Conservation (phyloP, 768 basidiomycete species). For the Boletus subcaerulescens region DNA sequence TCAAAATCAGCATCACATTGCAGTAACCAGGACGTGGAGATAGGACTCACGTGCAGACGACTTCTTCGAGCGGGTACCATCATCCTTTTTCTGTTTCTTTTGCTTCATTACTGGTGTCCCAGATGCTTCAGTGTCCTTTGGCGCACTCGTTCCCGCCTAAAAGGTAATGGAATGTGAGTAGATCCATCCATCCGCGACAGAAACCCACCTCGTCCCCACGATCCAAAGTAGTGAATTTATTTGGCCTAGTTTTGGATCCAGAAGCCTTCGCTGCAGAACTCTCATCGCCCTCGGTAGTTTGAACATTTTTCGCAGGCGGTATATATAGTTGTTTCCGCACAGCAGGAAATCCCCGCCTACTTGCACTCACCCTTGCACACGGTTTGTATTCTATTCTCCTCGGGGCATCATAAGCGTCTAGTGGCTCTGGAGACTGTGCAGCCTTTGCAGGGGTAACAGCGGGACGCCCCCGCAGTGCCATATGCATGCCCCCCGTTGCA, state of each 20-base stretch:
- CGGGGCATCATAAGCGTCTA: no score
- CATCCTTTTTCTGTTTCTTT: constrained; percentile 9
- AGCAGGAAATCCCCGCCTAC: no score
- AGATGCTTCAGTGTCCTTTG: background rate
- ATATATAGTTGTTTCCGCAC: no score
- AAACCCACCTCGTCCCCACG: constrained; percentile 10
- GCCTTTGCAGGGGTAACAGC: no score
- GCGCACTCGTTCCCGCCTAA: constrained; percentile 5
- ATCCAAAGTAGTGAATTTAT: constrained; percentile 3
- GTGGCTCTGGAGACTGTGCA: no score
- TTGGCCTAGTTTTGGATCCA: background rate
- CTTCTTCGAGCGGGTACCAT: background rate
- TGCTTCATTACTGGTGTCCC: constrained; percentile 3
- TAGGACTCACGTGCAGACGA: constrained; percentile 13
- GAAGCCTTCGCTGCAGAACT: constrained; percentile 9
- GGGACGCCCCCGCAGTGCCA: no score
- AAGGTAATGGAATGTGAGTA: constrained; percentile 1
- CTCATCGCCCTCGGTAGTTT: background rate
- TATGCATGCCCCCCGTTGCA: no score
- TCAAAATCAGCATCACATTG: background rate
- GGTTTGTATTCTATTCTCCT: no score
- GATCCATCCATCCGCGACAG: background rate
- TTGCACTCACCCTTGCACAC: no score
- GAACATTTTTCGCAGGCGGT: background rate
- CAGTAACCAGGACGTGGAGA: background rate